Evolutionary conservation across 2,329 filamentous ascomycete genomes (phyloP), one percentile per base, ranked within the genome.

Genomic region (Exophiala viscosa): DNA sequence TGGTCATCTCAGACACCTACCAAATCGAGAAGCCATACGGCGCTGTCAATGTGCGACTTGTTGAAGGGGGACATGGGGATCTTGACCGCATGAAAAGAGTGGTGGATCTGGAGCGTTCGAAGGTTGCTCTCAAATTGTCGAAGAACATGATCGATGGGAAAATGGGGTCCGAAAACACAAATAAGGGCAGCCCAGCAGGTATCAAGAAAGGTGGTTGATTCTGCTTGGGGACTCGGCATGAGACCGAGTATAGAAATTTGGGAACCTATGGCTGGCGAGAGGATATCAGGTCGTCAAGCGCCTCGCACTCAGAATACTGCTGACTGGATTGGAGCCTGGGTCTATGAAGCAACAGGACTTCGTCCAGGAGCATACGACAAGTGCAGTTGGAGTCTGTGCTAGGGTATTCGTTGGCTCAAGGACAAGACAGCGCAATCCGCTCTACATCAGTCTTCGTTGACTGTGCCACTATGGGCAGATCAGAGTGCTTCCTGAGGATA

Each of bases 1-100:
- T 86, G 57, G 73, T 85, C 48, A 78, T 84, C 43, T 80, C 79
- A 47, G 81, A 85, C 60, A 74, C 77, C 3, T 81, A 84, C 48
- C 70, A 81, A 49, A 79, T 86, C 53, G 68, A 75, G 15, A 70
- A 79, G 11, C 82, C 82, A 2, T 86, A 85, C 64, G 73, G 72
- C 5, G 67, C 76, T 17, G 79, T 82, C 40, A 78, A 80, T 62
- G 81, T 81, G 64, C 67, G 67, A 48, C 51, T 74, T 49, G 65
- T 70, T 15, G 67, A 68, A 15, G 69, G 72, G 45, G 67, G 72
- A 52, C 70, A 66, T 50, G 62, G 23, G 65, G 73, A 73, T 40
- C 63, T 77, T 39, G 65, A 65, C 18, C 66, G 73, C 54, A 73
- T 77, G 55, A 70, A 70, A 60, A 77, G 76, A 57, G 73, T 77